These are phyloP conservation scores for Tanacetum coccineum DNA, from an alignment of 129 eudicot genomes.

Conservation along the genomic window DNA sequence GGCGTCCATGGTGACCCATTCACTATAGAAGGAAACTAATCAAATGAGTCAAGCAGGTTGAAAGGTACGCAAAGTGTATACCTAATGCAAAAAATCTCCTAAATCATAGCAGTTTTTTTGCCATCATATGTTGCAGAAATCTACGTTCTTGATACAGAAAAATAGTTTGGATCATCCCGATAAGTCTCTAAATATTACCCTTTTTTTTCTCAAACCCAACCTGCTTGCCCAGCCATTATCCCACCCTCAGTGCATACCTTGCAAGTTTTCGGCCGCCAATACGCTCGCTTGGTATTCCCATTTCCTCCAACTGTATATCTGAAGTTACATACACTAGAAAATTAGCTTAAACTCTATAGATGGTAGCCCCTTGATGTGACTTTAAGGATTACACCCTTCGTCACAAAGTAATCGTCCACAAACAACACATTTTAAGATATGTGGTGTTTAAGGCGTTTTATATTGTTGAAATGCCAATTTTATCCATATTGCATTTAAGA, in stretches of 20 bases:
- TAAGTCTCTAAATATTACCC: not conserved
- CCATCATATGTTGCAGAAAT: not conserved
- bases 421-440: too few species aligned
- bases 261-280: constrained; percentile 49
- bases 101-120: not conserved
- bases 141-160: not conserved
- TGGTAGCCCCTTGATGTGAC: not conserved
- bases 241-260: constrained; percentile 38
- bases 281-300: constrained; percentile 77
- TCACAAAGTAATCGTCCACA: too few species aligned
- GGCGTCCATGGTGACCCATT: not conserved
- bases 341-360: not conserved
- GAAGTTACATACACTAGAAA: constrained; percentile 13
- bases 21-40: too few species aligned
- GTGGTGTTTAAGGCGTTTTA: too few species aligned
- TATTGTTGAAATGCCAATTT: too few species aligned
- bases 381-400: too few species aligned
- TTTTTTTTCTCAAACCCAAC: not conserved
- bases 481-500: too few species aligned
- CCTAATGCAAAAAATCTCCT: too few species aligned
- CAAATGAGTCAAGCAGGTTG: too few species aligned
- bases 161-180: not conserved
- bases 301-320: constrained; percentile 99
- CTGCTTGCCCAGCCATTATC: not conserved
- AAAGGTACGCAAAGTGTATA: too few species aligned